These are phyloP conservation scores for Pichia sp. DNA, from an alignment of 1,139 yeast species.

Conservation along the genomic window DNA sequence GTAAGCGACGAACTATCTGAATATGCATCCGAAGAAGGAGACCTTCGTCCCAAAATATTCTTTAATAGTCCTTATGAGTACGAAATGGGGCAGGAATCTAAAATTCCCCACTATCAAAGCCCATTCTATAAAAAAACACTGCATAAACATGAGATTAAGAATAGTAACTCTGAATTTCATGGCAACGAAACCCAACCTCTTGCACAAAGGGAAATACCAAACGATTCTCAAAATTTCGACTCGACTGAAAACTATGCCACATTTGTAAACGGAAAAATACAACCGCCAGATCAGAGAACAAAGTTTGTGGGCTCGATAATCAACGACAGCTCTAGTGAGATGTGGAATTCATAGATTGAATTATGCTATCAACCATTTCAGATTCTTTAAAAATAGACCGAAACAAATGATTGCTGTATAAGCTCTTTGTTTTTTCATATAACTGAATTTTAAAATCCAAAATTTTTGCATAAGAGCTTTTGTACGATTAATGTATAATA, in stretches of 20 bases:
- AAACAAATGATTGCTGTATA: not conserved
- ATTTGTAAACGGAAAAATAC: not conserved
- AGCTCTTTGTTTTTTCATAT: not conserved
- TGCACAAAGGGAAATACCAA: slow-evolving; percentile 7
- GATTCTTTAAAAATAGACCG: not conserved
- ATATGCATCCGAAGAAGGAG: slow-evolving; percentile 4
- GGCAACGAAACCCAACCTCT: not conserved
- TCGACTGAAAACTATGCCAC: slow-evolving; percentile 8
- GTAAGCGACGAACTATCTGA: not conserved
- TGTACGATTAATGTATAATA: slow-evolving; percentile 1
- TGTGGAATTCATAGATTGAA: slow-evolving; percentile 2
- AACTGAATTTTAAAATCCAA: not conserved
- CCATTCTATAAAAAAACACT: not conserved
- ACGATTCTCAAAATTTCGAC: slow-evolving; percentile 8
- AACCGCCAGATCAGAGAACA: not conserved
- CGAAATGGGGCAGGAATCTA: not conserved
- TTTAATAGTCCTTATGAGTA: not conserved
- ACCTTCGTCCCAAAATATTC: not conserved
- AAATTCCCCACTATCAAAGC: not conserved
- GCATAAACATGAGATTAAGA: not conserved
- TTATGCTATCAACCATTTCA: not conserved
- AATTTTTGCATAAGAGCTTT: not conserved
- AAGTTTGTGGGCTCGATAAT: not conserved
- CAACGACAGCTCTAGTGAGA: slow-evolving; percentile 1
- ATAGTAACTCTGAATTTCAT: not conserved